Base-by-base conservation (phyloP, 1,284 basidiomycete species). In the Cryptococcus jaspeensis region DNA sequence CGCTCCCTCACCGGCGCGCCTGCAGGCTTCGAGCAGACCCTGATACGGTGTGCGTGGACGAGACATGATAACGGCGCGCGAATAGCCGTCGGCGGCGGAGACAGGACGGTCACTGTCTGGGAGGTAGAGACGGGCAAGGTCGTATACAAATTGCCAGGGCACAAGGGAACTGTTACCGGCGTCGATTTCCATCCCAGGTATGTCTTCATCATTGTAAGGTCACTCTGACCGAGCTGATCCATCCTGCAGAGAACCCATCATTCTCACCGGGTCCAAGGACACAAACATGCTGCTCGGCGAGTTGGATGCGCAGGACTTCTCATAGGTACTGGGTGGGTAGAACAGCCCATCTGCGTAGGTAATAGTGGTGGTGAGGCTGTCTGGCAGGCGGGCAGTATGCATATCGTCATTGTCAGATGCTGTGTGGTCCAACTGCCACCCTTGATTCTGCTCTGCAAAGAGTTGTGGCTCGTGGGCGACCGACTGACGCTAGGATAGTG, bases 121-220 rank as follows among this genome's bases (percentile, higher is more conserved):
- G 92, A 95, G 22, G 90, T 92, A 2, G 90, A 94, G 65, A 90
- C 84, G 62, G 86, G 84, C 13, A 87, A 86, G 66, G 85, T 93
- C 9, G 72, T 88, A 65, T 95, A 94, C 80, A 94, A 95, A 83
- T 82, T 96, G 51, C 92, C 92, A 39, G 92, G 92, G 13, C 92
- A 96, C 76, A 94, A 91, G 77, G 92, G 92, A 13, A 93, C 92
- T 0, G 92, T 95, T 8, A 92, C 89, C 0, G 81, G 87, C 15
- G 90, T 92, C 0, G 92, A 92, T 70, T 92, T 92, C 80, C 90
- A 93, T 60, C 75, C 75, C 15, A 71, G 69, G 70, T 72, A 53
- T 59, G 73, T 37, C 0, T 28, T 3, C 36, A 38, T 11, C 8
- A 16, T 50, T 37, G 32, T 18, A 50, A 23, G 18, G 22, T n/a